A percentile compares a stretch with the other conserved stretches of the same genome.
These are phyloP conservation scores for Isatis tinctoria DNA, from an alignment of 345 rosid species.

Conservation along the genomic window DNA sequence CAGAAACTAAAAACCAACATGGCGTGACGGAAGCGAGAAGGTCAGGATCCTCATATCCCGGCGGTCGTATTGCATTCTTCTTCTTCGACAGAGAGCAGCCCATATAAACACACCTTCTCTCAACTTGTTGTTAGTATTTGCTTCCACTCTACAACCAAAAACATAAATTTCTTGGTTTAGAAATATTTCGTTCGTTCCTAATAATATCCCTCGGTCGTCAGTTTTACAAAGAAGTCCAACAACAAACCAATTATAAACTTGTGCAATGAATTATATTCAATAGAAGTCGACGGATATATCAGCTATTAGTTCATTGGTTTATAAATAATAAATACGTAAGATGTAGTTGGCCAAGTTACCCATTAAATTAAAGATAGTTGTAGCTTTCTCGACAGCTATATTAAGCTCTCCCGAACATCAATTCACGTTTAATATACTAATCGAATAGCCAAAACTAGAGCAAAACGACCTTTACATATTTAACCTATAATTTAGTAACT, in stretches of 20 bases:
- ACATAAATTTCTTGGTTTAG: not conserved
- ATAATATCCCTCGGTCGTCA: not conserved
- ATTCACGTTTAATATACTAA: not conserved
- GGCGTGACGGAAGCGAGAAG: constrained; percentile 30
- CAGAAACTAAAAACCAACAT: not conserved
- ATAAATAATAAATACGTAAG: not conserved
- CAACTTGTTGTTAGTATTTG: constrained; percentile 1
- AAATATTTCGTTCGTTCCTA: not conserved
- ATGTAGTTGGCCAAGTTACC: constrained; percentile 5
- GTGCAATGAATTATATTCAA: not conserved
- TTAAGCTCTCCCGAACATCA: not conserved
- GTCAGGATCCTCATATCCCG: constrained; percentile 30
- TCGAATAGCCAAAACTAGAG: constrained; percentile 3
- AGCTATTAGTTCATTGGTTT: constrained; percentile 6
- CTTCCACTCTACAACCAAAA: not conserved
- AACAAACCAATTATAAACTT: constrained; percentile 2
- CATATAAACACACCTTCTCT: constrained; percentile 10
- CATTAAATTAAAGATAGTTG: constrained; percentile 8
- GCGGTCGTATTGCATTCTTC: constrained; percentile 22
- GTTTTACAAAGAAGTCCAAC: not conserved
- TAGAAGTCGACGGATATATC: constrained; percentile 7
- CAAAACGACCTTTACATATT: not conserved
- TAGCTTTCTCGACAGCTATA: constrained; percentile 26
- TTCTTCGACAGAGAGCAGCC: constrained; percentile 28
- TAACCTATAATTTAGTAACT: not conserved